A percentile compares a stretch with the other conserved stretches of the same genome.
These are phyloP conservation scores for bread wheat (Triticum aestivum) DNA, from an alignment of 176 grass and related monocot genomes.

Conservation along the genomic window IWGSC_CS_RefSeq_v2.1 NC_057800.1:233779893-233780392, in stretches of 20 bases:
- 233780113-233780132: constrained; percentile 18
- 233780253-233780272: background rate
- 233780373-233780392: background rate
- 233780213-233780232: background rate
- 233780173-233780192: background rate
- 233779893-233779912: too few relatives aligned
- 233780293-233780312: background rate
- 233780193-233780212: background rate
- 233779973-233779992: constrained; percentile 61
- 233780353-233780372: constrained; percentile 9
- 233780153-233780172: background rate
- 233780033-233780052: constrained; percentile 49
- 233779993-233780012: constrained; percentile 68
- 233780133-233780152: background rate
- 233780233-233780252: background rate
- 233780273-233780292: too few relatives aligned
- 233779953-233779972: background rate
- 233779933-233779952: background rate
- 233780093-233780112: background rate
- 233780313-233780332: background rate
- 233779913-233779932: too few relatives aligned
- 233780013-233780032: constrained; percentile 71
- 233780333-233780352: background rate
- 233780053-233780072: constrained; percentile 69
- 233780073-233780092: constrained; percentile 38